These are phyloP conservation scores for Peltaster fructicola DNA, from an alignment of 2,329 filamentous ascomycete genomes.

Conservation along the genomic window DNA sequence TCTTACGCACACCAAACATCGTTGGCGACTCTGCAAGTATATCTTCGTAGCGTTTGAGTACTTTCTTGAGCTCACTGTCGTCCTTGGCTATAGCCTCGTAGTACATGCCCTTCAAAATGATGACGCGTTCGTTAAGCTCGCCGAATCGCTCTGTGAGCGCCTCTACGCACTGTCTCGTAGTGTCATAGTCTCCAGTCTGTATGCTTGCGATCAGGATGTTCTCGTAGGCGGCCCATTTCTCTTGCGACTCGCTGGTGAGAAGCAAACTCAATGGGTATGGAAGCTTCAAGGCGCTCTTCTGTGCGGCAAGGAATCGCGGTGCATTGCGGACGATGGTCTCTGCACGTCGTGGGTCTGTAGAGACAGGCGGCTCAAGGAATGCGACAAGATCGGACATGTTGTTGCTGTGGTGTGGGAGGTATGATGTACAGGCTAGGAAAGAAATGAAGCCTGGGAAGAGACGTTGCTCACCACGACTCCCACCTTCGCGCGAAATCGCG, in stretches of 20 bases:
- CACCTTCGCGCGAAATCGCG: too few relatives aligned
- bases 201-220: slow-evolving; percentile 73
- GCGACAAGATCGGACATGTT: too few relatives aligned
- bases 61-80: slow-evolving; percentile 43
- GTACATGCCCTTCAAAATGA: slow-evolving; percentile 66
- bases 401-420: too few relatives aligned
- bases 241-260: slow-evolving; percentile 46
- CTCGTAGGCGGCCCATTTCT: slow-evolving; percentile 73
- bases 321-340: too few relatives aligned
- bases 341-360: too few relatives aligned
- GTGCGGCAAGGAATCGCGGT: slow-evolving; percentile 21
- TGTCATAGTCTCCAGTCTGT: slow-evolving; percentile 63
- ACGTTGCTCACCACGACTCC: too few relatives aligned
- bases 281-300: slow-evolving; percentile 17
- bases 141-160: slow-evolving; percentile 69
- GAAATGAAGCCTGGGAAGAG: too few relatives aligned
- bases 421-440: too few relatives aligned
- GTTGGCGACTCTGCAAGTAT: slow-evolving; percentile 56
- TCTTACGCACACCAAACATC: slow-evolving; percentile 74
- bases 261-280: slow-evolving; percentile 36
- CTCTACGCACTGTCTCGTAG: slow-evolving; percentile 58
- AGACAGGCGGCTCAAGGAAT: too few relatives aligned
- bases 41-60: slow-evolving; percentile 62
- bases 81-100: slow-evolving; percentile 65
- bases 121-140: slow-evolving; percentile 63